Base-by-base conservation (phyloP, 176 grass and related monocot species). In the Avena insularis region DNA sequence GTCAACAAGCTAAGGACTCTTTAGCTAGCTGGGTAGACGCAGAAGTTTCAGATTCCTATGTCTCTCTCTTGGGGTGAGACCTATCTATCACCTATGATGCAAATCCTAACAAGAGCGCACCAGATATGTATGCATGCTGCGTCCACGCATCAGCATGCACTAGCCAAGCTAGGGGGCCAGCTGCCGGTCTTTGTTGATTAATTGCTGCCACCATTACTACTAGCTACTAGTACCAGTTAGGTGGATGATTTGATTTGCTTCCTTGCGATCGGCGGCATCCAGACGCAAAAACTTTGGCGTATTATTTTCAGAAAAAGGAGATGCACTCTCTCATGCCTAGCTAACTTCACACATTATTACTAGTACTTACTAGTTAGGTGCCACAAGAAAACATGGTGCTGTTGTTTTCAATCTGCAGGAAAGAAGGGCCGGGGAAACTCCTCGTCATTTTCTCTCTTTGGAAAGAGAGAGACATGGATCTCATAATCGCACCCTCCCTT, bases 31-130 rank as follows among this genome's bases (percentile, higher is more conserved):
- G 48, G 47, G 20, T 67, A 47, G 35, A 19, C 51, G 66, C 56
- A 86, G 85, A 75, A 71, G 75, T 59, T 76, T 80, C 48, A 12
- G 73, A 87, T 79, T 80, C 57, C 76, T 8, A 6, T 64, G 84
- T 40, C 78, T 68, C 77, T 89, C 46, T 50, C 33, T 31, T 8
- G 49, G 29, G 29, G 73, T 54, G 66, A 70, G 40, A 29, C 47
- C 73, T 76, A 43, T 43, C 73, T 76, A 43, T 43, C 40, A 43
- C 6, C 40, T 43, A 51, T 51, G 48, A 73, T 91, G 89, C 85
- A 80, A 89, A 87, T 91, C 89, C 89, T 91, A 40, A 72, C 58
- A 57, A 69, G 89, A 87, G 58, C 89, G 89, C 89, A 91, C 85
- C 85, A 69, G 8, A 29, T 5, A 8, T n/a, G 40, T 51, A 49